Evolutionary conservation across 345 rosid species (phyloP), one percentile per base, ranked within the genome.

Genomic region (Nephelium lappaceum): DNA sequence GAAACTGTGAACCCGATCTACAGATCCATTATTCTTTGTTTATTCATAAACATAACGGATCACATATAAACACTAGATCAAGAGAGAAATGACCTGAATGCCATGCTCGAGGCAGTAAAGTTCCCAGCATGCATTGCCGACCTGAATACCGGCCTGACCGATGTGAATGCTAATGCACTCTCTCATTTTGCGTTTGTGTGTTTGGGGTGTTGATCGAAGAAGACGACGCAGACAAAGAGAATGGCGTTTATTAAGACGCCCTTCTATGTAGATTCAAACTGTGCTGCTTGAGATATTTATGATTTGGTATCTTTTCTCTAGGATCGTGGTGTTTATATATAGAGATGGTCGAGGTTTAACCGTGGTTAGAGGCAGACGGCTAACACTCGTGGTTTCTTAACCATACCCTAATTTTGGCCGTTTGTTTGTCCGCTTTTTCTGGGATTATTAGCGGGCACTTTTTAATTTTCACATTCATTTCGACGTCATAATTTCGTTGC

Each of bases 91-190:
- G 47, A 83, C 85, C 83, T 80, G 86, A 74, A 83, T 83, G 64
- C 86, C 86, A 78, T 79, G 80, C 75, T 80, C 85, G 39, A 83
- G 84, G 69, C 84, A 81, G 74, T 81, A 81, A n/a, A 81, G 84
- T 41, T 81, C 84, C 81, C 84, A 81, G 78, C 85, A 83, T 31
- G 86, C 83, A 67, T 83, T 83, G 39, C 83, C 83, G 73, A 80
- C 83, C 79, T 83, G 83, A 31, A 83, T 83, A 39, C 86, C 86
- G 64, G 86, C 86, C 72, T 83, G 86, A 24, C 86, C 83, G 67
- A 83, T 80, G 83, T 83, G 83, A 65, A 83, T 58, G 70, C 83
- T 77, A 27, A 83, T 83, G 83, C 85, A 83, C 83, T 83, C 80
- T 67, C 85, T 83, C 83, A 83, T 83, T 77, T 75, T 81, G 43